Conservation (phyloP, 805 yeast species). For the Pichia heedii region DNA sequence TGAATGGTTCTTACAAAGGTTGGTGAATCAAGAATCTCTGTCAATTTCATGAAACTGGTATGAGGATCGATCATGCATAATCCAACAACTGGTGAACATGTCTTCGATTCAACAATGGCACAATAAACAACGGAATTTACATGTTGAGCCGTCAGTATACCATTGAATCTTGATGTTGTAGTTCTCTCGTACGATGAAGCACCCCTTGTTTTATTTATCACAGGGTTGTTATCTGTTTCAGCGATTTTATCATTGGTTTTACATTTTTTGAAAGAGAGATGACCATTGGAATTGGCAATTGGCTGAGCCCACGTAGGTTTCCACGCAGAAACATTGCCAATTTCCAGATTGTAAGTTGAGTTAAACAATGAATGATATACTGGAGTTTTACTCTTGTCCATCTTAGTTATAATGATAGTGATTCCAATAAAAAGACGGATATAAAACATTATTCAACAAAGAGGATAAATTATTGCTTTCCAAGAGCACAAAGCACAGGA, state of each 20-base stretch:
- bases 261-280: background rate
- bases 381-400: background rate
- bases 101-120: constrained; percentile 17
- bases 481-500: no score
- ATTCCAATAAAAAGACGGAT: no score
- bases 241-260: background rate
- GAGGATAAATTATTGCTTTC: no score
- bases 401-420: no score
- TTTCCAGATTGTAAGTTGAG: background rate
- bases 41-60: constrained; percentile 31
- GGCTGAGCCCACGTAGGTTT: constrained; percentile 4
- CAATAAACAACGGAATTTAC: constrained; percentile 4
- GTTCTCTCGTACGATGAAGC: background rate
- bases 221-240: background rate
- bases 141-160: background rate
- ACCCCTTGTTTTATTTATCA: background rate
- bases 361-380: constrained; percentile 2
- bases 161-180: background rate
- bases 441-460: no score
- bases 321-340: constrained; percentile 1
- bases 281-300: no score
- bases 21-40: constrained; percentile 35
- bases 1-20: constrained; percentile 38
- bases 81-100: constrained; percentile 27
- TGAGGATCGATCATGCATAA: constrained; percentile 30